A percentile compares a stretch with the other conserved stretches of the same genome.
Evolutionary conservation across 2,329 filamentous ascomycete genomes (phyloP).

Genomic region (Raffaelea arxii): DNA sequence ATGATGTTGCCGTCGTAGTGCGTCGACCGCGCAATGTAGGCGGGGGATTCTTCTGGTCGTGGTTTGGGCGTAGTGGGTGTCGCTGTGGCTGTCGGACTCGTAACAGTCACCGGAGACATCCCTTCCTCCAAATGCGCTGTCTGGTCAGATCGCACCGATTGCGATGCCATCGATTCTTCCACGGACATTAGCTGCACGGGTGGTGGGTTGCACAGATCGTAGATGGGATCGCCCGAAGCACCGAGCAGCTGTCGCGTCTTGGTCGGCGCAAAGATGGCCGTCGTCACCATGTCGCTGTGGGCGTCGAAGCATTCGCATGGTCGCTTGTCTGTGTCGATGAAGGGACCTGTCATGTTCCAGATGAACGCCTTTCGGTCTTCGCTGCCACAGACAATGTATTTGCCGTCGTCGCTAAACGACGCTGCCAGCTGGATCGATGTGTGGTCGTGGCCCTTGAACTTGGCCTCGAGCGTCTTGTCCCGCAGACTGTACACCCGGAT

Average conservation of each 20-base stretch:
- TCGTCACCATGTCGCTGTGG: conserved; percentile 79
- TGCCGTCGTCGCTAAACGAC: conserved; percentile 75
- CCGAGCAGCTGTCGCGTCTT: conserved; percentile 69
- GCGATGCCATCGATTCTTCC: conserved; percentile 44
- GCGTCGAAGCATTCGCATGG: conserved; percentile 87
- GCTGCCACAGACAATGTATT: conserved; percentile 83
- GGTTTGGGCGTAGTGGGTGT: conserved; percentile 14
- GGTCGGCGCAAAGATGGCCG: conserved; percentile 75
- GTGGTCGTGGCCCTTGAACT: conserved; percentile 88
- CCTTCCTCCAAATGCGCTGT: conserved; percentile 3
- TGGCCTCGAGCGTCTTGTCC: conserved; percentile 76
- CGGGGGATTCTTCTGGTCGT: conserved; percentile 58
- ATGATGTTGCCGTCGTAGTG: conserved; percentile 84
- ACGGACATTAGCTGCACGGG: conserved; percentile 73
- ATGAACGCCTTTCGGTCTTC: conserved; percentile 87
- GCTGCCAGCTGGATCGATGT: conserved; percentile 83
- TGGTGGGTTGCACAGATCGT: conserved; percentile 90
- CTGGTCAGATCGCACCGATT: conserved; percentile 14
- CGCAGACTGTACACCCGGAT: conserved; percentile 81
- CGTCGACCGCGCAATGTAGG: conserved; percentile 64
- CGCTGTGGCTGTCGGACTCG: no score
- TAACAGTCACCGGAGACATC: background rate
- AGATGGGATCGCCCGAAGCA: conserved; percentile 83
- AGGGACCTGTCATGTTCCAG: conserved; percentile 62
- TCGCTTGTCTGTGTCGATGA: conserved; percentile 65